These are phyloP conservation scores for Nemania diffusa DNA, from an alignment of 2,329 filamentous ascomycete species.

Conservation along the genomic window DNA sequence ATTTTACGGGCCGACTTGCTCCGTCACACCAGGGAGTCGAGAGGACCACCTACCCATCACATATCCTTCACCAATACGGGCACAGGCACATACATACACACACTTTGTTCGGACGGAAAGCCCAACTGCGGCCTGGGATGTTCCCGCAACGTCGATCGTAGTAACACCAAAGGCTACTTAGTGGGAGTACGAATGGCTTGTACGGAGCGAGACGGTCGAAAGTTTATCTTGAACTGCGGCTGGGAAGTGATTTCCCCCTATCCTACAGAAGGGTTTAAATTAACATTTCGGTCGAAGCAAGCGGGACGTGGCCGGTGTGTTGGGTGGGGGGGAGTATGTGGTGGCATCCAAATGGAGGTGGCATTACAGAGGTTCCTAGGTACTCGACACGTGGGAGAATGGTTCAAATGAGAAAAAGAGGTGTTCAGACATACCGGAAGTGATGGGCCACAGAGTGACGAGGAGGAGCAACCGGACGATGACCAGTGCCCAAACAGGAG, in stretches of 20 bases:
- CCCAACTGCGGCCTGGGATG: constrained; percentile 36
- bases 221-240: constrained; percentile 19
- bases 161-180: constrained; percentile 10
- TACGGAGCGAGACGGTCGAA: constrained; percentile 16
- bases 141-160: constrained; percentile 23
- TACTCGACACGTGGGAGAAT: constrained; percentile 31
- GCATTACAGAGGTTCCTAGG: constrained; percentile 26
- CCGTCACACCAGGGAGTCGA: constrained; percentile 7
- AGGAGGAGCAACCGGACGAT: constrained; percentile 19
- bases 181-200: constrained; percentile 6
- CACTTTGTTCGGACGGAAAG: constrained; percentile 34
- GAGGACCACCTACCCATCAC: constrained; percentile 47
- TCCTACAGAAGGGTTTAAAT: constrained; percentile 37
- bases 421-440: constrained; percentile 35
- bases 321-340: background rate
- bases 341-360: constrained; percentile 24
- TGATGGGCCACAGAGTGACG: constrained; percentile 21
- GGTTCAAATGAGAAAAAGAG: constrained; percentile 17
- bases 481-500: constrained; percentile 2
- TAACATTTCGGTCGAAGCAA: constrained; percentile 36
- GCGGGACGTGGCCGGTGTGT: constrained; percentile 28
- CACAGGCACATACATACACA: constrained; percentile 24
- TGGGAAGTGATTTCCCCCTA: constrained; percentile 36
- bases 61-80: constrained; percentile 42
- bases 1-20: constrained; percentile 7